Base-by-base conservation (phyloP, 108 stramenopile genomes). In the Fragilariopsis cylindrus region DNA sequence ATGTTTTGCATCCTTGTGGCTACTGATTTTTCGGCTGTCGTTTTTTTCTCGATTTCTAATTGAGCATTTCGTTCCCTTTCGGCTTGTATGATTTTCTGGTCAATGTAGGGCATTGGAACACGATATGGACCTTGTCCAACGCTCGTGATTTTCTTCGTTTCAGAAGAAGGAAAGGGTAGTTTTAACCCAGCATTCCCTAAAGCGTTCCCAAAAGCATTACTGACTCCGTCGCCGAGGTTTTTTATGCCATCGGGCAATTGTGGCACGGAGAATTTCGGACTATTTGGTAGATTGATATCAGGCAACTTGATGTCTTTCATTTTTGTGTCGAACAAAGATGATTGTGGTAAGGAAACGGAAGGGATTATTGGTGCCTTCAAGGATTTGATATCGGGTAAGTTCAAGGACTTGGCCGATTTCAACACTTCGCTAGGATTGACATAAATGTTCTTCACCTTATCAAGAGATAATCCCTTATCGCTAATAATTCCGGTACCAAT, bases 51-150 rank as follows among this genome's bases (percentile, higher is more conserved):
- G 21, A 30, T 30, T 30, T 30, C 21, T 1, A 30, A 30, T 2
- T 52, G 50, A 52, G 50, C 50, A 12, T 52, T 52, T 13, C 50
- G 50, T 52, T 63, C 62, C 16, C n/a, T 63, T 40, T 13, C 40
- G 16, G 62, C 62, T 63, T 63, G 42, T n/a, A 63, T 40, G 15
- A 63, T 63, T 63, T 63, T 21, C 42, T 43, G 43, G 42, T 63
- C 62, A 15, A 63, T 42, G 42, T 63, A 63, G 4, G 62, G 62
- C 62, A 63, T 63, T 3, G 62, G 62, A 40, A 63, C 62, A 45
- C 19, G 43, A 40, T 63, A 63, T 4, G 62, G 62, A 40, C 62
- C 58, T 45, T 45, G n/a, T 41, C 42, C 62, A 3, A 63, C 42
- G 15, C 62, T 60, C 6, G 42, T 13, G 12, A 45, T 6, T 4